phyloP scores from a whole-genome alignment of 1,139 yeast species.

The Scheffersomyces cryptocercus region DNA sequence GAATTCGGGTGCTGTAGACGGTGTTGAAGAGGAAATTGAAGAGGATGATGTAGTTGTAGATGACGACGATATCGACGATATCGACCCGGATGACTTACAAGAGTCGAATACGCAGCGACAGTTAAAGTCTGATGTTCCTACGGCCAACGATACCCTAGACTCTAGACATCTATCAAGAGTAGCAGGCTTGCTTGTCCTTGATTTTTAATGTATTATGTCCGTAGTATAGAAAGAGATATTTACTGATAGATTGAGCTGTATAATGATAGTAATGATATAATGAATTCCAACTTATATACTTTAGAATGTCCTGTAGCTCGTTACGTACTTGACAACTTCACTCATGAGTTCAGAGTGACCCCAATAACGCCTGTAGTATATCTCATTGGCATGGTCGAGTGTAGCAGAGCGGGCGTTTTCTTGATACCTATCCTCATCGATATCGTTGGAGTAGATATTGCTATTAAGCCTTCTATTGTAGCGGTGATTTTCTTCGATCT shows the following conservation, averaged over 20 bases:
- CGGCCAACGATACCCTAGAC: slow-evolving; percentile 42
- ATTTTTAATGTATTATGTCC: slow-evolving; percentile 33
- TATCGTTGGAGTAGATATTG: too few species aligned
- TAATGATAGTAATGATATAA: too few species aligned
- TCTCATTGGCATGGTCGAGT: too few species aligned
- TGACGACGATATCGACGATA: slow-evolving; percentile 14
- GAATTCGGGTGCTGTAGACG: not conserved
- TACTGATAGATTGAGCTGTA: not conserved
- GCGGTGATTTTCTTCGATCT: too few species aligned
- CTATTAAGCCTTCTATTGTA: too few species aligned
- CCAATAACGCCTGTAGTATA: too few species aligned
- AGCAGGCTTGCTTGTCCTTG: slow-evolving; percentile 58
- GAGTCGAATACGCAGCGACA: slow-evolving; percentile 23
- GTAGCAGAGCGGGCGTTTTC: too few species aligned
- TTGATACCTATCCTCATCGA: too few species aligned
- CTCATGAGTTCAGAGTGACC: too few species aligned
- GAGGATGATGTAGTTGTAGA: slow-evolving; percentile 10
- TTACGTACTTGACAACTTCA: too few species aligned
- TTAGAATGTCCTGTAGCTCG: too few species aligned
- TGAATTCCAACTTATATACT: too few species aligned
- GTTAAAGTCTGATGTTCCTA: slow-evolving; percentile 12
- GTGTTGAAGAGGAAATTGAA: slow-evolving; percentile 10
- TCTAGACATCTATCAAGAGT: slow-evolving; percentile 53
- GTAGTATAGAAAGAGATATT: not conserved
- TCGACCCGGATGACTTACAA: slow-evolving; percentile 13